Evolutionary conservation across 495 filamentous ascomycete species (phyloP), one percentile per base, ranked within the genome.

Genomic region (Aspergillus funiculosus): DNA sequence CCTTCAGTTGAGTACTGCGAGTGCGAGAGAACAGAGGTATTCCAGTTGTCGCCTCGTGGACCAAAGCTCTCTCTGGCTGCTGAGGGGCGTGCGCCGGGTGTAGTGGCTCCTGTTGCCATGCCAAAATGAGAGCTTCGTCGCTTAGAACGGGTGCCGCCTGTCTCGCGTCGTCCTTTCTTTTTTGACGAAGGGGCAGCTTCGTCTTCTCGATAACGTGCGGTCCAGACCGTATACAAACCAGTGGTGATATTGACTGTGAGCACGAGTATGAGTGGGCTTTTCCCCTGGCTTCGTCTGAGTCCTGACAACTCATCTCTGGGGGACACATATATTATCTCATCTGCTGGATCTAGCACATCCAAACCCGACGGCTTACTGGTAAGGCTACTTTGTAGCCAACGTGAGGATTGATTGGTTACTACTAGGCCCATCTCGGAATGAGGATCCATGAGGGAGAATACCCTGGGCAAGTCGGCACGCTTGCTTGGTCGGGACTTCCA

Each of bases 71-170:
- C 80, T 25, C 80, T 63, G 18, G 61, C 34, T 26, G 60, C 64
- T 36, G 71, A 48, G 39, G 66, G 52, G 49, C 72, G 72, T 24
- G 75, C 66, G 21, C 84, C 66, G 13, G 92, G 92, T 0, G 92
- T 96, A 1, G 81, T 85, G 6, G 86, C 75, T 29, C 90, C 92
- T 43, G 86, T 89, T 6, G 76, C 71, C 44, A 88, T 69, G 11
- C 80, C 82, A n/a, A 82, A 86, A 75, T 86, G 75, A 75, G 92
- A 97, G 59, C 90, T 96, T 40, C 92, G 79, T 21, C 90, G 73
- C 43, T 78, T 74, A n/a, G 74, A 75, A 15, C 77, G 74, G n/a
- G 76, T 74, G 5, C 76, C 75, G 49, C 72, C 79, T 28, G 64
- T 67, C 48, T 72, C 68, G 41, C 69, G 62, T 44, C 68, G 64